These are phyloP conservation scores for Aspergillus texensis DNA, from an alignment of 2,329 filamentous ascomycete genomes.

Conservation along the genomic window DNA sequence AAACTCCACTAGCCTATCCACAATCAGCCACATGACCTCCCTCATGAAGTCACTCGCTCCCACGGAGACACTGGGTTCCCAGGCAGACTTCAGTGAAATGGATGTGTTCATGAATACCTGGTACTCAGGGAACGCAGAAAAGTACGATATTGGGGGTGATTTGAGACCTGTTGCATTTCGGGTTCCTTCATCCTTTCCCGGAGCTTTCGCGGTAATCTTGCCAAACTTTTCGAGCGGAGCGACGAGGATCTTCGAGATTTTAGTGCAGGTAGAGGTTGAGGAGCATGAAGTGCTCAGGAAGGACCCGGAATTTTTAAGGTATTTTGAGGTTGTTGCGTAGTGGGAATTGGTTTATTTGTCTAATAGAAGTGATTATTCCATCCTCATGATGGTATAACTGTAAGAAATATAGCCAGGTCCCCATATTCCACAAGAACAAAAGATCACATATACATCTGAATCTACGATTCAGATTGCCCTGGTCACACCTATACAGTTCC, in stretches of 20 bases:
- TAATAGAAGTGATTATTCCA: not conserved
- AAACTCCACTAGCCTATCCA: conserved; percentile 13
- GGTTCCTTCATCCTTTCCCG: conserved; percentile 10
- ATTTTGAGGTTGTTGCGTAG: conserved; percentile 23
- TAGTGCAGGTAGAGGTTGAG: conserved; percentile 19
- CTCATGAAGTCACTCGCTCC: conserved; percentile 20
- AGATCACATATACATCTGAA: too few species aligned
- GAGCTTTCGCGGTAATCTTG: conserved; percentile 19
- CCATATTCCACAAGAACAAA: too few species aligned
- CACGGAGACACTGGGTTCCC: conserved; percentile 16
- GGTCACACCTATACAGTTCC: too few species aligned
- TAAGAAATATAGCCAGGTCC: too few species aligned
- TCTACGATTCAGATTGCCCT: too few species aligned
- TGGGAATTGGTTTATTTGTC: not conserved
- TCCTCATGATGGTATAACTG: not conserved
- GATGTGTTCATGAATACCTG: conserved; percentile 29
- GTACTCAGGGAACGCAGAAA: conserved; percentile 22
- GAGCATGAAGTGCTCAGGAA: conserved; percentile 19
- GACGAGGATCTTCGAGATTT: conserved; percentile 20
- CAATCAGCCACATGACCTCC: conserved; percentile 16
- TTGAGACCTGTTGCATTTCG: conserved; percentile 20
- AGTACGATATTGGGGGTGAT: conserved; percentile 25
- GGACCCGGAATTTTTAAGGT: conserved; percentile 22
- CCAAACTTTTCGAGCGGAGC: conserved; percentile 18
- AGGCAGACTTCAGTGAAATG: conserved; percentile 23